Evolutionary conservation across 768 basidiomycete species (phyloP), one percentile per base, ranked within the genome.

Genomic region (Dacryopinax primogenitus): DNA sequence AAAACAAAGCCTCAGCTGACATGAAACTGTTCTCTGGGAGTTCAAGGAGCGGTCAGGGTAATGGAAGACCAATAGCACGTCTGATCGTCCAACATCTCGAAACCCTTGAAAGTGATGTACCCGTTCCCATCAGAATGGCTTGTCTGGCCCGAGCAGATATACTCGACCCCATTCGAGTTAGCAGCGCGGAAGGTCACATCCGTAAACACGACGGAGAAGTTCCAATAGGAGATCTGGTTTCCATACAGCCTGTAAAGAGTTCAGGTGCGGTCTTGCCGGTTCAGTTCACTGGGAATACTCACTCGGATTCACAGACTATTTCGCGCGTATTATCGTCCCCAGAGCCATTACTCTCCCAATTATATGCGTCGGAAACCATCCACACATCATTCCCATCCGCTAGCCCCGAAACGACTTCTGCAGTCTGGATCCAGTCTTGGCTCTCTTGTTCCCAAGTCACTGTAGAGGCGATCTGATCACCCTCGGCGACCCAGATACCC

Each of bases 401-500:
- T 23, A 28, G 30, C 35, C 62, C 62, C n/a, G 62, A 63, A 34
- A 39, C 26, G 34, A 63, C 62, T 9, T 26, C 18, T 23, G 62
- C 35, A 26, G 62, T 63, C 35, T 63, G 62, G n/a, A 35, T 26
- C 62, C 62, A 63, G 6, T 44, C 7, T 4, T 4, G 3, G 62
- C 26, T 26, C 21, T 39, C 34, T 6, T 12, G 23, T 15, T 23
- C 4, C 23, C 35, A 63, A 21, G 21, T 37, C 15, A 39, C 62
- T 7, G 32, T 63, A 13, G 35, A 37, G 2, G 62, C 62, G 35
- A 63, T 63, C 32, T 18, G 33, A 16, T 30, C 62, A 13, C 62
- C 62, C n/a, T 63, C 35, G n/a, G 28, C 62, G 11, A 30, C 62
- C 62, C 62, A 63, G 18, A 63, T 63, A 30, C 62, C 62, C 1